These are phyloP conservation scores for Sphenostylis stenocarpa DNA, from an alignment of 306 rosid species.

Conservation along the genomic window DNA sequence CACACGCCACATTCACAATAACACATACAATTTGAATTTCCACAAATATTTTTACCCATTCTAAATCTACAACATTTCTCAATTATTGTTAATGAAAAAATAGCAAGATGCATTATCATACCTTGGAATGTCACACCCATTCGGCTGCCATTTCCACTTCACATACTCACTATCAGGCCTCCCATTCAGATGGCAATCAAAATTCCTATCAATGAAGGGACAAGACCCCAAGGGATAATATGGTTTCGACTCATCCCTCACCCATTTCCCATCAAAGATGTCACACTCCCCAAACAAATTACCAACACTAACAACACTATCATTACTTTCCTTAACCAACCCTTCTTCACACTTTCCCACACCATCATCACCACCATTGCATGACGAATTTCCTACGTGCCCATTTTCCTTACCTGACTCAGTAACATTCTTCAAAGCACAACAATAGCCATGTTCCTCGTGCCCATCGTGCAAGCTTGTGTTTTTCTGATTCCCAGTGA, in stretches of 20 bases:
- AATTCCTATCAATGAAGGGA: conserved; percentile 72
- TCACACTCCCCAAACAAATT: conserved; percentile 54
- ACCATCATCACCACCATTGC: neutral
- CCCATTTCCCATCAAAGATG: conserved; percentile 79
- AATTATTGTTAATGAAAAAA: neutral
- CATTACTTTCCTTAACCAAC: conserved; percentile 4
- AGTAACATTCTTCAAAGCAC: neutral
- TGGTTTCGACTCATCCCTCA: conserved; percentile 82
- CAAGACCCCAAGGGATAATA: conserved; percentile 84
- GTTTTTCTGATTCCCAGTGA: conserved; percentile 23
- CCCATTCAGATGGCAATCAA: conserved; percentile 75
- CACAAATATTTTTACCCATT: neutral
- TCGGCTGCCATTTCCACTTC: conserved; percentile 95
- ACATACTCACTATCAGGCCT: conserved; percentile 76
- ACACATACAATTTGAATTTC: neutral
- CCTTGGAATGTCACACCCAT: conserved; percentile 85
- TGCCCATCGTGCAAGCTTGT: conserved; percentile 31
- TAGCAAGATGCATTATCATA: conserved; percentile 30
- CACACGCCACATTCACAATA: neutral
- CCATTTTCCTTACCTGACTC: neutral
- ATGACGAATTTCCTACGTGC: conserved; percentile 23
- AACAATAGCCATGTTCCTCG: too few species aligned
- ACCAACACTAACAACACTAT: neutral
- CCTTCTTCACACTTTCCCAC: conserved; percentile 1
- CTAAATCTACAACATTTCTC: neutral